Evolutionary conservation across 208 protist genomes (phyloP).

Genomic region (Leishmania amazonensis): DNA sequence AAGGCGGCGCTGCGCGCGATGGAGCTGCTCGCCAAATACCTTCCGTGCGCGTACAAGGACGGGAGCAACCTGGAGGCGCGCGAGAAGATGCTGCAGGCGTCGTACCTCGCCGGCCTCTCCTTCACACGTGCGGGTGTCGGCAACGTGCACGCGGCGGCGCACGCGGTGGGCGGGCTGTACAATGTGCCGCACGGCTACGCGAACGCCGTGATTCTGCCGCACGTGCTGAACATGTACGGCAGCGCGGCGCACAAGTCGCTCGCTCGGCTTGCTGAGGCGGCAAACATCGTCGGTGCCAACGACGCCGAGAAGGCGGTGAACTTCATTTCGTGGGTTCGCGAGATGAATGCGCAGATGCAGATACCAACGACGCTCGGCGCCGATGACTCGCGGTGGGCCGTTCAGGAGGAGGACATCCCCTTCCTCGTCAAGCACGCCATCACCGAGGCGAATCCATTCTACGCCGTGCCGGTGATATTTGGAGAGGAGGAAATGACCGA

Average conservation of each 20-base stretch:
- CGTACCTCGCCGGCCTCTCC: conserved; percentile 80
- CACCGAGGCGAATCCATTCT: conserved; percentile 59
- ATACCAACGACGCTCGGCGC: conserved; percentile 43
- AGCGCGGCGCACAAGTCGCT: conserved; percentile 33
- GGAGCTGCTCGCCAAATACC: conserved; percentile 57
- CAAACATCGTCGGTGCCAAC: conserved; percentile 26
- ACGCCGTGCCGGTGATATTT: conserved; percentile 70
- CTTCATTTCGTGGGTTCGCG: conserved; percentile 54
- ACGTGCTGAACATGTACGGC: conserved; percentile 69
- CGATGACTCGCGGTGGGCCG: conserved; percentile 29
- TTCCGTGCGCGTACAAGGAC: conserved; percentile 53
- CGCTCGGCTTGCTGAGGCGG: conserved; percentile 40
- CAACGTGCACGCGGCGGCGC: conserved; percentile 81
- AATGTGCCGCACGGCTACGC: conserved; percentile 81
- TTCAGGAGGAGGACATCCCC: conserved; percentile 46
- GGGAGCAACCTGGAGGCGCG: conserved; percentile 50
- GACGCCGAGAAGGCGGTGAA: conserved; percentile 43
- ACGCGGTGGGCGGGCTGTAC: conserved; percentile 76
- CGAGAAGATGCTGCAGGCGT: conserved; percentile 73
- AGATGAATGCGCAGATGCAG: conserved; percentile 47
- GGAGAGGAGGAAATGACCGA: conserved; percentile 45
- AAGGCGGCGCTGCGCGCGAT: conserved; percentile 44
- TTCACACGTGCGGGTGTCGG: conserved; percentile 90
- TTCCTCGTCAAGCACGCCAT: conserved; percentile 44
- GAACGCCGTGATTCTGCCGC: conserved; percentile 81